Evolutionary conservation across 202 grass and related monocot genomes (phyloP).

Genomic region (Setaria italica): DNA sequence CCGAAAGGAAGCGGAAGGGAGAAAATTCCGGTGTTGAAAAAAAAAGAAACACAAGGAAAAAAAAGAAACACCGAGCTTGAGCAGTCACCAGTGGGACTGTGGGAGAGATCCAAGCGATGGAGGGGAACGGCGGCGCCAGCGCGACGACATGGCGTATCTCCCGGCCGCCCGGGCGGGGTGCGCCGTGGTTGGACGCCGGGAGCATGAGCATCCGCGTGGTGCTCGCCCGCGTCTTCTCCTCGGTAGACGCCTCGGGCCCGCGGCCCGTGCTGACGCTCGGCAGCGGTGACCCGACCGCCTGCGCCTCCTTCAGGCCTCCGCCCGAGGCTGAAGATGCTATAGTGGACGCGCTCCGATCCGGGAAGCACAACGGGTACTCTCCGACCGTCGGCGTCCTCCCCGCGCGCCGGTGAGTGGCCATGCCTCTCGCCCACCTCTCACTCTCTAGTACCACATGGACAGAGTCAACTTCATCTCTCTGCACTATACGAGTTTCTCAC

Average conservation of each 20-base stretch:
- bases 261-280: constrained; percentile 55
- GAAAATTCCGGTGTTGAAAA: too few relatives aligned
- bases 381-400: constrained; percentile 42
- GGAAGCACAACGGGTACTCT: constrained; percentile 62
- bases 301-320: constrained; percentile 65
- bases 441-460: not conserved
- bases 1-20: too few relatives aligned
- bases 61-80: too few relatives aligned
- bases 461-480: not conserved
- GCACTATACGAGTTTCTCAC: not conserved
- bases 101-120: not conserved
- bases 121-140: not conserved
- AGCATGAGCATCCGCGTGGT: constrained; percentile 58
- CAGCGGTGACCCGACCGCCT: constrained; percentile 65
- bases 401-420: constrained; percentile 52
- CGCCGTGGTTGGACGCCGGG: constrained; percentile 32
- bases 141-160: constrained; percentile 52
- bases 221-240: constrained; percentile 47
- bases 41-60: too few relatives aligned
- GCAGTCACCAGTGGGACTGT: too few relatives aligned
- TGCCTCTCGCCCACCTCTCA: not conserved
- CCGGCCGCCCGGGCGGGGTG: not conserved
- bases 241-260: constrained; percentile 31
- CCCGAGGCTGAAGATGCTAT: constrained; percentile 63
- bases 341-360: constrained; percentile 58